Evolutionary conservation across 2,329 filamentous ascomycete genomes (phyloP), one percentile per base, ranked within the genome.

Genomic region (Nemania sp.): DNA sequence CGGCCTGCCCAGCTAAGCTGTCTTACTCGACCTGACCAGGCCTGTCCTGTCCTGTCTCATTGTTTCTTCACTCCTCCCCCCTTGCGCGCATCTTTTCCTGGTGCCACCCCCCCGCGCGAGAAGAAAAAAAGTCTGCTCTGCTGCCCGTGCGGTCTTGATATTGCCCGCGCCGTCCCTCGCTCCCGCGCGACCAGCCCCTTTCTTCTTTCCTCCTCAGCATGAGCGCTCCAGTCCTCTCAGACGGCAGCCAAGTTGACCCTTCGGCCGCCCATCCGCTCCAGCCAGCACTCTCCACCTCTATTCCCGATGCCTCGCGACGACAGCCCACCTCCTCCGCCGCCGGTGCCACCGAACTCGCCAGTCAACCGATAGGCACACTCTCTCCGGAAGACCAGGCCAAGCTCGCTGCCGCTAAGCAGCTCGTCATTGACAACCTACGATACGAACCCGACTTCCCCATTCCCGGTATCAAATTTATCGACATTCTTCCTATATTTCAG

Each of bases 401-500:
- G 57, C 64, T 68, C 24, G 54, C 57, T 40, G 60, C 49, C 20
- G 65, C 68, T 48, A 69, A 70, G 64, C 61, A 67, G 60, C 62
- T 75, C 81, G 92, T 80, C 80, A 75, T 86, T 70, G 75, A 77
- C 64, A 83, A 88, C 56, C 83, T 97, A 65, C 89, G 90, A 74
- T 86, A 91, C 73, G 96, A 91, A 77, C 84, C 86, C 68, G 91
- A 97, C 80, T 97, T 97, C 77, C 93, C 93, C 55, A 86, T 88
- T 62, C 86, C 89, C 40, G 93, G 94, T 72, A 93, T 99, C 70
- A 81, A 96, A 68, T 99, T 99, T 75, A 91, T 97, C 78, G 94
- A 99, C 72, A 97, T 99, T 75, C 87, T 99, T 74, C 94, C 94
- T 57, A 87, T 97, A 70, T 97, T 99, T 79, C 86, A 90, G 71